Percentiles rank a stretch among this genome's conserved stretches.
phyloP scores from a whole-genome alignment of 2,329 filamentous ascomycete genomes.

The Didymellaceae sp. region DNA sequence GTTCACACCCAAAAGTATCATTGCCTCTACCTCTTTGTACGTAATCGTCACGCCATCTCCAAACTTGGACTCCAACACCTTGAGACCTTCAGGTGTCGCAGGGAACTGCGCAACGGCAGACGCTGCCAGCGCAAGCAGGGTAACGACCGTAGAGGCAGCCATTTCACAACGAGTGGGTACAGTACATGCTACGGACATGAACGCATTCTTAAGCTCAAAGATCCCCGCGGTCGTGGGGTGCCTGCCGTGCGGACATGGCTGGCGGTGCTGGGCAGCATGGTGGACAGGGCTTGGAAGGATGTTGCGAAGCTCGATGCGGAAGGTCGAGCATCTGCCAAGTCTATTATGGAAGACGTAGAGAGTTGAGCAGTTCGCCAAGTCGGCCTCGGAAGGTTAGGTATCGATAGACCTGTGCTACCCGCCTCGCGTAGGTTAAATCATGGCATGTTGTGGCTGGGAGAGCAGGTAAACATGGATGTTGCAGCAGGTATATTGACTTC shows the following conservation, averaged over 20 bases:
- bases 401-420: neutral
- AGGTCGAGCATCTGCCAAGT: slow-evolving; percentile 11
- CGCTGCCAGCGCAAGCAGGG: slow-evolving; percentile 12
- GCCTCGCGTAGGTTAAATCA: neutral
- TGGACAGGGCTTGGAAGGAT: slow-evolving; percentile 2
- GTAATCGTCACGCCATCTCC: slow-evolving; percentile 32
- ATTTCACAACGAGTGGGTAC: neutral
- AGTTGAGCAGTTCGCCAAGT: neutral
- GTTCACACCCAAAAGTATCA: neutral
- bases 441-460: too few relatives aligned
- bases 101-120: slow-evolving; percentile 23
- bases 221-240: neutral
- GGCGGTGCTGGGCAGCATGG: slow-evolving; percentile 10
- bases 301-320: slow-evolving; percentile 5
- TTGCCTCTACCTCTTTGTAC: slow-evolving; percentile 33
- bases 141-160: neutral
- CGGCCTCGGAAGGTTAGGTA: neutral
- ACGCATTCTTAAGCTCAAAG: neutral
- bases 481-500: too few relatives aligned
- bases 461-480: too few relatives aligned
- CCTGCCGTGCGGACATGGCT: slow-evolving; percentile 2
- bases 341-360: neutral
- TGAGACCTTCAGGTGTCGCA: slow-evolving; percentile 17
- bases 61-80: slow-evolving; percentile 28
- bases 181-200: neutral